phyloP scores from a whole-genome alignment of 2,329 filamentous ascomycete species.

The Alternaria arbusti region DNA sequence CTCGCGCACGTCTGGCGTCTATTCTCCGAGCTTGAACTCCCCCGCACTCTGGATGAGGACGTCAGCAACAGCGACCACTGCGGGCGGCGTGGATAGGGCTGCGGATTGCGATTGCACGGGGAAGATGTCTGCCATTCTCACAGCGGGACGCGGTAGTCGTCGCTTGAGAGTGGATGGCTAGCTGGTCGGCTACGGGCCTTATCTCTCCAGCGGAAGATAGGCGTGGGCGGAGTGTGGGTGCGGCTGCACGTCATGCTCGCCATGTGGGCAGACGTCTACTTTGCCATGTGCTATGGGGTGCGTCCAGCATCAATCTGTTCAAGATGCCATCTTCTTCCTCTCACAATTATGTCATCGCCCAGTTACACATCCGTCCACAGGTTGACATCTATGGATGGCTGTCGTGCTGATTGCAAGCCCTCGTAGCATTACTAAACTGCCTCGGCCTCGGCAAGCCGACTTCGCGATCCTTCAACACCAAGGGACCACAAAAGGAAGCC shows the following conservation, averaged over 20 bases:
- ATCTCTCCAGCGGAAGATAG: slow-evolving; percentile 23
- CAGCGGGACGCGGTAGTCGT: slow-evolving; percentile 16
- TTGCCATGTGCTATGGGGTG: not conserved
- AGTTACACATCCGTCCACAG: not conserved
- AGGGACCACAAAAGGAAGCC: not conserved
- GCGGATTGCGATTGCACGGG: slow-evolving; percentile 12
- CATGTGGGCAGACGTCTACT: not conserved
- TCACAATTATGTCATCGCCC: not conserved
- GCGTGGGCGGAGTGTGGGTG: slow-evolving; percentile 2
- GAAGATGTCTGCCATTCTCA: slow-evolving; percentile 20
- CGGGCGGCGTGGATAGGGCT: slow-evolving; percentile 1
- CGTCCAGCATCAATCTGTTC: not conserved
- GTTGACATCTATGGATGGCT: not conserved
- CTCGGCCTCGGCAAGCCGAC: slow-evolving; percentile 2
- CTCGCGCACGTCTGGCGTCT: slow-evolving; percentile 4
- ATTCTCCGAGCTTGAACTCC: slow-evolving; percentile 6
- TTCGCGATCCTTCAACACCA: not conserved
- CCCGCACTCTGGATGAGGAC: slow-evolving; percentile 26
- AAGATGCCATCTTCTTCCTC: not conserved
- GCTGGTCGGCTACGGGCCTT: slow-evolving; percentile 12
- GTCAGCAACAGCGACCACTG: slow-evolving; percentile 7
- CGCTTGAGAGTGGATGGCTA: slow-evolving; percentile 19
- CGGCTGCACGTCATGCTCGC: slow-evolving; percentile 1
- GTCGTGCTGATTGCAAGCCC: not conserved
- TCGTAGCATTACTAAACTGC: not conserved